Conservation (phyloP, 768 basidiomycete genomes). For the Rhodotorula kratochvilovae region DNA sequence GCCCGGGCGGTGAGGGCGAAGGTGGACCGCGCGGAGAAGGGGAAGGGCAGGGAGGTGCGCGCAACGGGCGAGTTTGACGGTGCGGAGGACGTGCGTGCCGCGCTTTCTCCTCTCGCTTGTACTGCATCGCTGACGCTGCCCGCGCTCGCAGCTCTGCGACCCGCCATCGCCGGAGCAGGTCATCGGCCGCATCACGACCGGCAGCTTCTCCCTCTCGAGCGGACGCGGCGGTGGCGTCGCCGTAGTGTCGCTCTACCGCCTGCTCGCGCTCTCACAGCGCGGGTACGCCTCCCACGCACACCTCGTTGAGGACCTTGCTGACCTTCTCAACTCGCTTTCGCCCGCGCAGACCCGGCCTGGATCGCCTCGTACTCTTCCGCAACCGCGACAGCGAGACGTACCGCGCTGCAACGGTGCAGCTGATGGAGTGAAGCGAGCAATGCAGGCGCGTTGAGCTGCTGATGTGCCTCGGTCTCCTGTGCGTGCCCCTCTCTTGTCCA, state of each 20-base stretch:
- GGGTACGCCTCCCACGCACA: background rate
- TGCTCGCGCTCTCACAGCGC: constrained; percentile 1
- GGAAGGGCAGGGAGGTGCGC: constrained; percentile 40
- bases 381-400: constrained; percentile 32
- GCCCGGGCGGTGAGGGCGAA: constrained; percentile 54
- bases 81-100: constrained; percentile 20
- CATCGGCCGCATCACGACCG: constrained; percentile 80
- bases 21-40: constrained; percentile 51
- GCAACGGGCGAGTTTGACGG: constrained; percentile 37
- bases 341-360: background rate
- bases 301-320: background rate
- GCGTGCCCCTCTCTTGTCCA: background rate
- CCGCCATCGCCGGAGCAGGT: constrained; percentile 2
- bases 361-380: constrained; percentile 27
- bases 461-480: background rate
- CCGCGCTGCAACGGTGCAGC: constrained; percentile 21
- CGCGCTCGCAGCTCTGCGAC: constrained; percentile 14
- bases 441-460: background rate
- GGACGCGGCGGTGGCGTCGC: constrained; percentile 76
- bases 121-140: background rate
- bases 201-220: constrained; percentile 70
- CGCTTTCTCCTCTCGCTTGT: background rate
- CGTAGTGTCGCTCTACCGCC: constrained; percentile 57
- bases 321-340: background rate
- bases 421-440: background rate